Base-by-base conservation (phyloP, 805 yeast species). In the Brettanomyces naardenensis region DNA sequence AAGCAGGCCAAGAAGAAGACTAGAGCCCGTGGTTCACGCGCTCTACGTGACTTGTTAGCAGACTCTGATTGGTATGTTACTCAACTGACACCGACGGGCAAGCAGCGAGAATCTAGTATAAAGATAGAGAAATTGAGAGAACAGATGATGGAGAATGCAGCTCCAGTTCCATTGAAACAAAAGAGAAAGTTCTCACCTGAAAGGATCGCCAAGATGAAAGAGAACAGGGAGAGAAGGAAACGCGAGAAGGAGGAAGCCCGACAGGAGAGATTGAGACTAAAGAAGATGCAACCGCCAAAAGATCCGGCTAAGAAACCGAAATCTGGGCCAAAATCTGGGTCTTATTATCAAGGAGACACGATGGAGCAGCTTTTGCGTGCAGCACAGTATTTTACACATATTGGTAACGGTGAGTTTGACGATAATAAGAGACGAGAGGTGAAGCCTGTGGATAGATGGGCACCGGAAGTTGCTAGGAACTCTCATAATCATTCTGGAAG, bases 51-150 rank as follows among this genome's bases (percentile, higher is more conserved):
- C 27, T 38, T 52, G 6, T 20, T 55, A 11, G 55, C 43, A 3
- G 56, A 52, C 35, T 47, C 56, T 7, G 53, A 50, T 28, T 57
- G 62, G 62, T 54, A 53, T 36, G 43, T 47, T 21, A 44, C 53
- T 0, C 40, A 42, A 14, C 38, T 43, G 19, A 22, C 31, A 4
- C 6, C 45, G 4, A 31, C 42, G 3, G 23, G 39, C 7, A 25
- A 37, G 9, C 29, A 29, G 15, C 44, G 52, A 31, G 19, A 38
- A 13, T 37, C 43, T 10, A 45, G 49, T 22, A 15, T 40, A 19
- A 45, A 43, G 38, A 38, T 29, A 31, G 47, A 43, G 33, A 25
- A 35, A 19, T n/a, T 38, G 13, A 42, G 38, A 41, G 25, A 31
- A 34, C 38, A 41, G 30, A 38, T 35, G 29, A 40, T 38, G 6